Evolutionary conservation across 2,329 filamentous ascomycete species (phyloP), one percentile per base, ranked within the genome.

Genomic region (Monosporascus sp.): DNA sequence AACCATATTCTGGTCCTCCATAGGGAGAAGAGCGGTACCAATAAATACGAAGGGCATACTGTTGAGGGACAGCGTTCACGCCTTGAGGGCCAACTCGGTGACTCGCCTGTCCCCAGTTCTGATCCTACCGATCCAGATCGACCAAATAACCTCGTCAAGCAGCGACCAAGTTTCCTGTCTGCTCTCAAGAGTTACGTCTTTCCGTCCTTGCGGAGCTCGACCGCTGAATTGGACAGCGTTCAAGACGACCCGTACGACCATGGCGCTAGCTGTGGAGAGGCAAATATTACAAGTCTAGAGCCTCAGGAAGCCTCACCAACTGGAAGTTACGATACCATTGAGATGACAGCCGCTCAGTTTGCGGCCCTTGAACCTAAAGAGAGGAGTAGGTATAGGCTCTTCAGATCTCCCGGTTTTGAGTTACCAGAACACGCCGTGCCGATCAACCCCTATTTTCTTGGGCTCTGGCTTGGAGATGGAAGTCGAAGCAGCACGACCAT

Each of bases 1-100:
- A 77, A 77, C 62, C 75, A 78, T 59, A 77, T 78, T 49, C 62
- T 79, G 38, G 74, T 76, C 47, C 62, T 78, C 47, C 65, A 75
- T 55, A 68, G 67, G 46, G 64, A 68, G 48, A 69, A 70, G 57
- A 49, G 41, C 11, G 41, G 24, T 47, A 49, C 20, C 44, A 15
- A 17, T 14, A 8, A 27, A 11, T 31, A 11, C 27, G 27, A 31
- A 31, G 27, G 27, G 27, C 24, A 6, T 25, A 25, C 22, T 22
- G 22, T 22, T 22, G 22, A 22, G 22, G 22, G 22, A 22, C 22
- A 22, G 22, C 22, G 22, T 22, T 22, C 22, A 22, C 22, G 22
- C 22, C 2, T 22, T 22, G 22, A 22, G 22, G 22, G 22, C 22
- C 22, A 22, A 22, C 22, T 22, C 22, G 22, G 22, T 22, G 22